phyloP scores from a whole-genome alignment of 2,329 filamentous ascomycete genomes.

The Talaromyces sp. region DNA sequence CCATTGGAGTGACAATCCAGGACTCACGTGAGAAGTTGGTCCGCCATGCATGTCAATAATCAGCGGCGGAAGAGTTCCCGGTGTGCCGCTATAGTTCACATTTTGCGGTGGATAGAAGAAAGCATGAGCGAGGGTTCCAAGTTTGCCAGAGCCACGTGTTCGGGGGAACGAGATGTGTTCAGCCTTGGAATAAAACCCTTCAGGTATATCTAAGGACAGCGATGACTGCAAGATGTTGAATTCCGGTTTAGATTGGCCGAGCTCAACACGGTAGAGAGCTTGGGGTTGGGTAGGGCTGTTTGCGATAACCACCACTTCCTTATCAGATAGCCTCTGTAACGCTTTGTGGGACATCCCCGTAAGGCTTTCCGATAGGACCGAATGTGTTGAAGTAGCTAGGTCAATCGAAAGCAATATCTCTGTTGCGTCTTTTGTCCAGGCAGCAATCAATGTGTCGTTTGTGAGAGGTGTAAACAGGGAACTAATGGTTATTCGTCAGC shows the following conservation, averaged over 20 bases:
- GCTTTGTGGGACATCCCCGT: slow-evolving; percentile 31
- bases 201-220: slow-evolving; percentile 3
- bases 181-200: slow-evolving; percentile 32
- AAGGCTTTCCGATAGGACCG: slow-evolving; percentile 26
- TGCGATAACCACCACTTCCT: slow-evolving; percentile 35
- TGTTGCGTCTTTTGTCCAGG: slow-evolving; percentile 26
- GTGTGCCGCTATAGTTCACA: slow-evolving; percentile 34
- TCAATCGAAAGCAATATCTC: slow-evolving; percentile 36
- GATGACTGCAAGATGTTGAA: slow-evolving; percentile 1
- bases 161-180: slow-evolving; percentile 33
- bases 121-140: slow-evolving; percentile 30
- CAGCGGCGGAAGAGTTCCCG: slow-evolving; percentile 41
- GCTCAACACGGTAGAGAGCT: slow-evolving; percentile 2
- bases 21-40: slow-evolving; percentile 41
- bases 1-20: slow-evolving; percentile 40
- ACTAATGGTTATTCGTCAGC: background rate
- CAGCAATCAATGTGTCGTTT: slow-evolving; percentile 29
- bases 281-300: slow-evolving; percentile 9
- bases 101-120: slow-evolving; percentile 50
- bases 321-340: slow-evolving; percentile 30
- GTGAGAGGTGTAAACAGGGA: slow-evolving; percentile 36
- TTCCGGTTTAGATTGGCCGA: slow-evolving; percentile 2
- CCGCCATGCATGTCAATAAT: slow-evolving; percentile 50
- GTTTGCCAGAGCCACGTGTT: slow-evolving; percentile 19
- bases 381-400: slow-evolving; percentile 24